Evolutionary conservation across 768 basidiomycete species (phyloP).

Genomic region (Leccinum pellstonianum): DNA sequence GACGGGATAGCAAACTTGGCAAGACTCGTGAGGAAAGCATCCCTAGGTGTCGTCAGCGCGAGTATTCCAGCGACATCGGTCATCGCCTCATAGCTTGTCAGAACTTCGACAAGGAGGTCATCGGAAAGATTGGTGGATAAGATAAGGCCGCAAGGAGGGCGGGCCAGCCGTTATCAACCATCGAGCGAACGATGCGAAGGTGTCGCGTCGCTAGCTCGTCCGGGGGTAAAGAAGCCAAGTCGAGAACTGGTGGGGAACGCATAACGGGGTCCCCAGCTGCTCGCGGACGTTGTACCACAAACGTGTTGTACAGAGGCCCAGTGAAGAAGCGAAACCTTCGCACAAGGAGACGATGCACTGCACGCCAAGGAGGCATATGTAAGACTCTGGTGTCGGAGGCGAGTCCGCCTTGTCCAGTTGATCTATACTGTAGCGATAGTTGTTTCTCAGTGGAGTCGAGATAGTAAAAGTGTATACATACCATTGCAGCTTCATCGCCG

Average conservation of each 20-base stretch:
- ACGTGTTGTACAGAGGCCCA: conserved; percentile 64
- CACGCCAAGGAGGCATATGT: conserved; percentile 88
- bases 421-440: conserved; percentile 66
- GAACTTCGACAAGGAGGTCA: conserved; percentile 84
- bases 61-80: conserved; percentile 88
- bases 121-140: conserved; percentile 88
- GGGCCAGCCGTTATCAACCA: conserved; percentile 90
- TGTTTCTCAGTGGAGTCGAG: neutral
- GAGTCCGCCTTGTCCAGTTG: conserved; percentile 97
- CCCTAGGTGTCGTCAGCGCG: conserved; percentile 81
- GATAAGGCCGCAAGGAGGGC: conserved; percentile 88
- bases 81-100: conserved; percentile 79
- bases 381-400: conserved; percentile 89
- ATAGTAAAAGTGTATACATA: conserved; percentile 35
- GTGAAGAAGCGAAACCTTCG: conserved; percentile 80
- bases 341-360: conserved; percentile 86
- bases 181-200: conserved; percentile 65
- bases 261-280: too few relatives aligned
- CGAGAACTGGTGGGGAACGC: conserved; percentile 58
- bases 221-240: conserved; percentile 52
- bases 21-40: conserved; percentile 88
- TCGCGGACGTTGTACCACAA: too few relatives aligned
- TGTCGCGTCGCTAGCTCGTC: conserved; percentile 56
- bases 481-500: conserved; percentile 92
- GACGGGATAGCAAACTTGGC: conserved; percentile 93